Percentiles rank a stretch among this genome's conserved stretches.
Evolutionary conservation across 225 moss, liverwort and hornwort genomes (phyloP).

Genomic region (Anthoceros angustus): DNA sequence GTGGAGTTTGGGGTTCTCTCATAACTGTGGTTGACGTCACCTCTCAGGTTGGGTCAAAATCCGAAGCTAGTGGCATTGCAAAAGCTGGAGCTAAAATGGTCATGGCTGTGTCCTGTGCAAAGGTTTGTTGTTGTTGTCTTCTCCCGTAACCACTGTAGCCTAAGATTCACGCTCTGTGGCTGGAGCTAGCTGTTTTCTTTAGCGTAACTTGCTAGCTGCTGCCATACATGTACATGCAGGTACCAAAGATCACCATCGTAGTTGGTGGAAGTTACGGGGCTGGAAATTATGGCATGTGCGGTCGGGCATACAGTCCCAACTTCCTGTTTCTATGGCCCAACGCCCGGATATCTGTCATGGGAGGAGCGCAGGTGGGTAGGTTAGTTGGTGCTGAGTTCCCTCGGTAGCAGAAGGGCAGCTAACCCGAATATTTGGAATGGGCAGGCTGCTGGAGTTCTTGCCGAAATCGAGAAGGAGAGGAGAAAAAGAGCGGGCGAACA

Average conservation of each 20-base stretch:
- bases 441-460: slow-evolving; percentile 90
- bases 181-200: neutral
- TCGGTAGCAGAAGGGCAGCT: too few species aligned
- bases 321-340: slow-evolving; percentile 99
- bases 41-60: slow-evolving; percentile 83
- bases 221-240: slow-evolving; percentile 19
- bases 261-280: slow-evolving; percentile 98
- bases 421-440: neutral
- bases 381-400: neutral
- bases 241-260: slow-evolving; percentile 78
- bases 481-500: slow-evolving; percentile 47
- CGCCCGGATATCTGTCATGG: slow-evolving; percentile 98
- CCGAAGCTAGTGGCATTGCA: slow-evolving; percentile 94
- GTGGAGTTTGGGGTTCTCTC: neutral
- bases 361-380: slow-evolving; percentile 68
- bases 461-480: slow-evolving; percentile 83
- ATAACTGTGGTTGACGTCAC: neutral
- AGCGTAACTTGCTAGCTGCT: neutral
- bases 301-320: slow-evolving; percentile 90
- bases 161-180: neutral
- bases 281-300: slow-evolving; percentile 99
- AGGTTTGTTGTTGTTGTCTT: slow-evolving; percentile 26
- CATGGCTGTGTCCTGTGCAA: slow-evolving; percentile 98
- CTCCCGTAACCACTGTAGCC: neutral
- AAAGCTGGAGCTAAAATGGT: slow-evolving; percentile 99